Evolutionary conservation across 208 protist genomes (phyloP).

Genomic region (Crithidia fasciculata): DNA sequence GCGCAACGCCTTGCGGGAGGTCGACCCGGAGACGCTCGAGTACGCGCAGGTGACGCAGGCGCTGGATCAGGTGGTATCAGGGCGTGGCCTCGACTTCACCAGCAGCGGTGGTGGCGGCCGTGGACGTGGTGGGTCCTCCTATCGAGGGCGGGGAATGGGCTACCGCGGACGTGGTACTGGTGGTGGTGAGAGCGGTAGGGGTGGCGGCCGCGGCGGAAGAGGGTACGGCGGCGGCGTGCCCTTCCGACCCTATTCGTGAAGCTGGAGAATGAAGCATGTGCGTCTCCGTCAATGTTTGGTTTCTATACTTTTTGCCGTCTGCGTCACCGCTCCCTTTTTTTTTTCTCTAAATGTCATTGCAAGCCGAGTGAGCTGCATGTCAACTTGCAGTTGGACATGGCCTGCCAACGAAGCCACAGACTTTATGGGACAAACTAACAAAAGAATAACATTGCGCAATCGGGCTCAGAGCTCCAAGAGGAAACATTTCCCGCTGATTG

Average conservation of each 20-base stretch:
- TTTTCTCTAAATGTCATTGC: constrained; percentile 1
- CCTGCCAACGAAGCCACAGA: too few relatives aligned
- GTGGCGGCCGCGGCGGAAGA: not conserved
- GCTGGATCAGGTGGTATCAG: constrained; percentile 6
- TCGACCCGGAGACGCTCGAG: constrained; percentile 67
- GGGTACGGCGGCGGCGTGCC: not conserved
- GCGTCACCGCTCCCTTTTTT: constrained; percentile 12
- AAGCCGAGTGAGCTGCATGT: too few relatives aligned
- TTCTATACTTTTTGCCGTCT: constrained; percentile 17
- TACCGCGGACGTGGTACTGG: constrained; percentile 4
- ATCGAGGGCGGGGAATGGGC: not conserved
- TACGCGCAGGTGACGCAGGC: constrained; percentile 57
- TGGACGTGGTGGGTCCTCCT: not conserved
- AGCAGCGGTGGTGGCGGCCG: not conserved
- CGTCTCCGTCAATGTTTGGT: not conserved
- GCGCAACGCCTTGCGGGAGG: constrained; percentile 78
- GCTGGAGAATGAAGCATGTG: too few relatives aligned
- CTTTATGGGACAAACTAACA: too few relatives aligned
- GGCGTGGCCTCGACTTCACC: not conserved
- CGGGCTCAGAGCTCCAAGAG: too few relatives aligned
- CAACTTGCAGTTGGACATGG: too few relatives aligned
- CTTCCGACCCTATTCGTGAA: constrained; percentile 9
- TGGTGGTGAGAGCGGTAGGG: not conserved
- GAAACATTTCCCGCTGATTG: too few relatives aligned
- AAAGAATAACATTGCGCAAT: too few relatives aligned